Base-by-base conservation (phyloP, 176 grass and related monocot species). In the Cymbopogon citratus region DNA sequence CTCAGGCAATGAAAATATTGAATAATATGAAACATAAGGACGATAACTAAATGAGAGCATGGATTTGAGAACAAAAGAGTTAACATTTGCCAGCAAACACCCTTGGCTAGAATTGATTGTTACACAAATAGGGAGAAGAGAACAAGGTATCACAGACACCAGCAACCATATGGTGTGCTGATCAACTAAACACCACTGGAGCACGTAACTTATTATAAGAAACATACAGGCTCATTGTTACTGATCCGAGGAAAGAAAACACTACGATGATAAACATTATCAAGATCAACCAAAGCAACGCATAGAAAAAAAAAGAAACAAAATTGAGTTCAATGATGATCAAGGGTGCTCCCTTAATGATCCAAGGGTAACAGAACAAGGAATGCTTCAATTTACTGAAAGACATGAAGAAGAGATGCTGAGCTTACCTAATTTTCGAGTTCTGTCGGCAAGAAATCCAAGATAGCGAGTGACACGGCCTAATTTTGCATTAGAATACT, bases 401-500 rank as follows among this genome's bases (percentile, higher is more conserved):
- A 82, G 12, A 51, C 23, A 73, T 25, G 49, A 60, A 75, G 27
- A 81, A 66, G 26, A 73, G 46, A 59, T 73, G 81, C 10, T 67
- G n/a, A 82, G 46, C 33, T 79, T 93, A 95, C 95, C 95, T 91
- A 98, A 82, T 93, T 98, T 98, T 69, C 72, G 83, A 76, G 95
- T 91, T 86, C 92, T 95, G 71, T 98, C 95, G 15, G 92, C 88
- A 84, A 98, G 92, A 91, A 95, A 94, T 79, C 95, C 95, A 78
- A 98, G 89, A 88, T 98, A 98, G 13, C 95, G 92, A 62, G 95
- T 98, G 77, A 98, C 95, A 27, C 92, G 87, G 36, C 90, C 90
- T 71, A 98, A 59, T 84, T 98, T 98, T 77, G 95, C 95, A 90
- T 91, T 93, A 34, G 92, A 98, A 79, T 98, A 98, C 79, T 98